phyloP scores from a whole-genome alignment of 345 rosid species.

The Aquilaria sinensis region DNA sequence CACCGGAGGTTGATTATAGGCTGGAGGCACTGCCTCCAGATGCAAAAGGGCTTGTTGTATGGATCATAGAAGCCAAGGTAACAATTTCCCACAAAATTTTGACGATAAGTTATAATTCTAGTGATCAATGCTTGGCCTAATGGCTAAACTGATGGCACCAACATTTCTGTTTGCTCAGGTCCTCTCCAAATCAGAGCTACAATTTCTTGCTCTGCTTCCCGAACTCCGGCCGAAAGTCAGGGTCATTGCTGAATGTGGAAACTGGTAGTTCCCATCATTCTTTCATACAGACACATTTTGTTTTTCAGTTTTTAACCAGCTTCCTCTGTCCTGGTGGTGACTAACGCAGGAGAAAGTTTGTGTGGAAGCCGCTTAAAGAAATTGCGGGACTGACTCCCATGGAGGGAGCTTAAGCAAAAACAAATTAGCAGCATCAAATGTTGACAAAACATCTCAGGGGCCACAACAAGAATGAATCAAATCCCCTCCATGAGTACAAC shows the following conservation, averaged over 20 bases:
- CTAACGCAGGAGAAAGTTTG: slow-evolving; percentile 64
- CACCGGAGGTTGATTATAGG: slow-evolving; percentile 88
- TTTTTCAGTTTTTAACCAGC: neutral
- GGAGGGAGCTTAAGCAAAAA: slow-evolving; percentile 18
- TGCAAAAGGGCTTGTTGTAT: slow-evolving; percentile 85
- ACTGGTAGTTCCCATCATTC: slow-evolving; percentile 41
- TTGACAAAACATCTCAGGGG: neutral
- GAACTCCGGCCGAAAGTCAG: slow-evolving; percentile 77
- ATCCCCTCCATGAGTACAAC: no score
- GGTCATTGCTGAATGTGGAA: slow-evolving; percentile 87
- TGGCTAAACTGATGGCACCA: neutral
- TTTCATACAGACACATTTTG: neutral
- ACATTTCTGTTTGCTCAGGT: slow-evolving; percentile 34
- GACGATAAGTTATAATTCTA: no score
- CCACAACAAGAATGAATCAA: no score
- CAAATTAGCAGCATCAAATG: neutral
- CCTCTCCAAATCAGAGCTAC: slow-evolving; percentile 76
- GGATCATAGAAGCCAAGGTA: slow-evolving; percentile 95
- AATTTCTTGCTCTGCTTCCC: slow-evolving; percentile 88
- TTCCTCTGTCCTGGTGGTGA: neutral
- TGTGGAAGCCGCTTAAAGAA: slow-evolving; percentile 83
- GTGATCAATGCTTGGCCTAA: no score
- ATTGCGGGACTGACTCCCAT: slow-evolving; percentile 49
- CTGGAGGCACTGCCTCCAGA: slow-evolving; percentile 60
- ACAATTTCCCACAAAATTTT: neutral